Base-by-base conservation (phyloP, 2,329 filamentous ascomycete genomes). In the Dothiorella sarmentorum region DNA sequence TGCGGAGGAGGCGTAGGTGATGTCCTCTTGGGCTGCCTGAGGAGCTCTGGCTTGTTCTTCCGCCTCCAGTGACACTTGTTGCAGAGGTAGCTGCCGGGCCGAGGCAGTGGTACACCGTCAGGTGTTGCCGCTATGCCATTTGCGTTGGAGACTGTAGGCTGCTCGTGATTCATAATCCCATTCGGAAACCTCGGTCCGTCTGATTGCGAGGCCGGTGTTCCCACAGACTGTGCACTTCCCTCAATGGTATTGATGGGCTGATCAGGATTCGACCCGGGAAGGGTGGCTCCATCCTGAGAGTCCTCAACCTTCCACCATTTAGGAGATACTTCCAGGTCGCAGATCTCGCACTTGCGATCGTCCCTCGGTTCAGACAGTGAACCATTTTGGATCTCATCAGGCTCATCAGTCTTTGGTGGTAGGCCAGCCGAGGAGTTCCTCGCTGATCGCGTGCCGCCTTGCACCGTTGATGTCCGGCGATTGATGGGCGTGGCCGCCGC, bases 251-350 rank as follows among this genome's bases (percentile, higher is more conserved):
- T 61, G 11, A 42, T n/a, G 17, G 52, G 61, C 11, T 61, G 44
- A 20, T 56, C 45, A 22, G 63, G 61, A 37, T 59, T 43, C 26
- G 61, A 59, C 43, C 55, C 51, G 26, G 66, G 51, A 10, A 52
- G 15, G 6, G 57, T 51, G 4, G 61, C 63, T 35, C 65, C 61
- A 26, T 66, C 67, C 29, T 65, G 60, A 17, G 63, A 55, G 11
- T 66, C 66, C 27, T 73, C 67, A 13, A 65, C 60, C 53, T 69
- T 71, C 73, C 71, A 79, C 78, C 78, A 80, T 67, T 82, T 87
- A 4, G 88, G 89, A 65, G 86, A 91, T 52, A 87, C 82, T 67
- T 91, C 87, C 59, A 88, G 81, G 11, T 75, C 71, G 66, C 78
- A 80, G 53, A 72, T 74, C 22, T 66, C 68, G 59, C 78, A 80